These are phyloP conservation scores for Pseudocercospora eumusae DNA, from an alignment of 2,329 filamentous ascomycete species.

Conservation along the genomic window DNA sequence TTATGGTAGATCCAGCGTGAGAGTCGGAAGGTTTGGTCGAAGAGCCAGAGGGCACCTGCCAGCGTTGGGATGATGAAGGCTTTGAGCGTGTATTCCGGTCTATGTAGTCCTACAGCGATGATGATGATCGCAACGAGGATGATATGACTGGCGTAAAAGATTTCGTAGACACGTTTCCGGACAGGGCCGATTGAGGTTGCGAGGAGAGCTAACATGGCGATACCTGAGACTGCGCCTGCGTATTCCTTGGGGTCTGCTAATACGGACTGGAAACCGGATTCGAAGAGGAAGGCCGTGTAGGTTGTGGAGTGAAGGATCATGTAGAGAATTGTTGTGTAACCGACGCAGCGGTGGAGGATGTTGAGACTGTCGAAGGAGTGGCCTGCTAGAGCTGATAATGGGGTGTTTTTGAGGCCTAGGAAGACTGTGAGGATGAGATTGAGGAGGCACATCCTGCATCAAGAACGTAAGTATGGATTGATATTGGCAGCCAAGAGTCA, in stretches of 20 bases:
- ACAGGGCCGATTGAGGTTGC: conserved; percentile 28
- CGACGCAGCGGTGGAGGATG: conserved; percentile 31
- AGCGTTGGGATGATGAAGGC: conserved; percentile 29
- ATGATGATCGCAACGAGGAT: conserved; percentile 26
- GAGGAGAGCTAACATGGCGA: conserved; percentile 30
- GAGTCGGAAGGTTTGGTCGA: conserved; percentile 27
- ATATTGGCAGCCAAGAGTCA: not conserved
- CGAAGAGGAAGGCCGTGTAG: conserved; percentile 20
- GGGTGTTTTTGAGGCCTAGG: conserved; percentile 33
- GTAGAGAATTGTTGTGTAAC: conserved; percentile 29
- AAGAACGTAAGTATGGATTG: not conserved
- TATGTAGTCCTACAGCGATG: conserved; percentile 31
- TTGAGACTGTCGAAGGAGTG: conserved; percentile 32
- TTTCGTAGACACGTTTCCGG: conserved; percentile 30
- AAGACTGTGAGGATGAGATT: conserved; percentile 33
- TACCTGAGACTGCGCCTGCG: conserved; percentile 27
- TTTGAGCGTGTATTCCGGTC: conserved; percentile 23
- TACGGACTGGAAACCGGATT: not conserved
- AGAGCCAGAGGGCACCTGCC: conserved; percentile 24
- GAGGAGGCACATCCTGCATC: conserved; percentile 28
- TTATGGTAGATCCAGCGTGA: conserved; percentile 25
- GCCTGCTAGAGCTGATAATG: conserved; percentile 32
- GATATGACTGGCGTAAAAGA: conserved; percentile 31
- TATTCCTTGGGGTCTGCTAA: conserved; percentile 18
- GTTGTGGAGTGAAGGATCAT: conserved; percentile 27